Evolutionary conservation across 2,329 filamentous ascomycete species (phyloP).

Genomic region (Coniochaeta prunicola): DNA sequence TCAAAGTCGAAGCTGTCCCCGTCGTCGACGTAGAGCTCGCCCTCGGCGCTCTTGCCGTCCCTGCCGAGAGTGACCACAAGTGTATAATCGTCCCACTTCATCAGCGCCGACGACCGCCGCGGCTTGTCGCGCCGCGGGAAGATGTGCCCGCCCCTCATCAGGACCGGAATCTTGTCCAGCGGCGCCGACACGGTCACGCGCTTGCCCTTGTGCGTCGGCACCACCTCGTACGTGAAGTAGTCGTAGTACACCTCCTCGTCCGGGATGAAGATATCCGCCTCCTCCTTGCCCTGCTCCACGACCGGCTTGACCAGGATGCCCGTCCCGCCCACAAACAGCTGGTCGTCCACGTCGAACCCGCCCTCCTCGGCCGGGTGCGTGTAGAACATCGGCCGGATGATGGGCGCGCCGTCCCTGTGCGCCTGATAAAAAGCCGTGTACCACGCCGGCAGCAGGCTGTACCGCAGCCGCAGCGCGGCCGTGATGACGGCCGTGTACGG

Average conservation of each 20-base stretch:
- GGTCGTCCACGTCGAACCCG: constrained; percentile 86
- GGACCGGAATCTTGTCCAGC: constrained; percentile 76
- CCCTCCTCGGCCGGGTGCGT: constrained; percentile 78
- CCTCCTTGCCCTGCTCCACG: constrained; percentile 65
- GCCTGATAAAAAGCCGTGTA: constrained; percentile 96
- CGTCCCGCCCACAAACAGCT: constrained; percentile 83
- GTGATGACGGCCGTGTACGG: constrained; percentile 83
- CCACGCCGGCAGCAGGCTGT: constrained; percentile 85
- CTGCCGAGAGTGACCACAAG: constrained; percentile 69
- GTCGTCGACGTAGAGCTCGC: constrained; percentile 85
- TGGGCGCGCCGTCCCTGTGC: constrained; percentile 73
- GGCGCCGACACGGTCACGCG: constrained; percentile 65
- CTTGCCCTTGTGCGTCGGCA: constrained; percentile 64
- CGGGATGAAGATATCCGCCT: constrained; percentile 76
- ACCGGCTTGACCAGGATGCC: constrained; percentile 92
- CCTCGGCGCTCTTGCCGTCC: constrained; percentile 58
- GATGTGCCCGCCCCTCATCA: constrained; percentile 91
- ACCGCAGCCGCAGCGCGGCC: constrained; percentile 79
- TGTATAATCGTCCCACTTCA: constrained; percentile 94
- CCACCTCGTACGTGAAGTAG: constrained; percentile 80
- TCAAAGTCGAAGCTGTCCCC: constrained; percentile 88
- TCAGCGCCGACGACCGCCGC: constrained; percentile 75
- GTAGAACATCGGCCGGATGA: constrained; percentile 89
- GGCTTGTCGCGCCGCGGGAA: constrained; percentile 85
- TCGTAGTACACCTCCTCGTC: constrained; percentile 90